Conservation (phyloP, 192 early-diverging fungal genomes). For the Backusella liffmaniae region DNA sequence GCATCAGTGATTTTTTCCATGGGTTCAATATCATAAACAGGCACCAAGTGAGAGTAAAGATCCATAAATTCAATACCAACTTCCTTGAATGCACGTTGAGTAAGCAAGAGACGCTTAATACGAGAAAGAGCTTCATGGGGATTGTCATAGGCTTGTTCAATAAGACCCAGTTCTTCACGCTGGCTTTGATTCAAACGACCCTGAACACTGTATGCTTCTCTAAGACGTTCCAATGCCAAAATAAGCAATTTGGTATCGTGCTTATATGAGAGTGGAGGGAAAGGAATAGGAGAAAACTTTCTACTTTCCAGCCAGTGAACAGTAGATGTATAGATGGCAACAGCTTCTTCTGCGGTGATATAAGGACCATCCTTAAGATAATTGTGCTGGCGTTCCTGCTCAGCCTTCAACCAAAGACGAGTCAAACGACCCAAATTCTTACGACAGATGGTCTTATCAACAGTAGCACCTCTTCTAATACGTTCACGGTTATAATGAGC, state of each 20-base stretch:
- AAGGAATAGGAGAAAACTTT: conserved; percentile 98
- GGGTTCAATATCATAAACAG: conserved; percentile 98
- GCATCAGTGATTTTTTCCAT: conserved; percentile 99
- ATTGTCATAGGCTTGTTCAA: conserved; percentile 98
- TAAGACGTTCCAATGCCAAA: conserved; percentile 91
- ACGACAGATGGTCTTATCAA: conserved; percentile 98
- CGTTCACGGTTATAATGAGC: conserved; percentile 99
- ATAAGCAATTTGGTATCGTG: conserved; percentile 99
- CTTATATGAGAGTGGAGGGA: conserved; percentile 99
- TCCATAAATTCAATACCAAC: conserved; percentile 99
- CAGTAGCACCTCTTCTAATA: conserved; percentile 96
- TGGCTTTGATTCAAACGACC: conserved; percentile 94
- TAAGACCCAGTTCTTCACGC: conserved; percentile 95
- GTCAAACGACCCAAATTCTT: conserved; percentile 98
- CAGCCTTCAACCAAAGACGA: conserved; percentile 97
- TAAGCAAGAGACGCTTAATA: conserved; percentile 94
- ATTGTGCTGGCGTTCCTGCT: conserved; percentile 99
- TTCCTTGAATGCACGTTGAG: conserved; percentile 98
- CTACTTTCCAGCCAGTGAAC: conserved; percentile 98
- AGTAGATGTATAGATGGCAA: conserved; percentile 96
- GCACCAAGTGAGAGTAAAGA: conserved; percentile 93
- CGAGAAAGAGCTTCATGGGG: conserved; percentile 84
- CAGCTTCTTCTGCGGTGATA: conserved; percentile 95
- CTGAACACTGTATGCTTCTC: conserved; percentile 94
- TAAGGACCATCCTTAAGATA: conserved; percentile 99